phyloP scores from a whole-genome alignment of 2,329 filamentous ascomycete genomes.

The Thelonectria rubi region DNA sequence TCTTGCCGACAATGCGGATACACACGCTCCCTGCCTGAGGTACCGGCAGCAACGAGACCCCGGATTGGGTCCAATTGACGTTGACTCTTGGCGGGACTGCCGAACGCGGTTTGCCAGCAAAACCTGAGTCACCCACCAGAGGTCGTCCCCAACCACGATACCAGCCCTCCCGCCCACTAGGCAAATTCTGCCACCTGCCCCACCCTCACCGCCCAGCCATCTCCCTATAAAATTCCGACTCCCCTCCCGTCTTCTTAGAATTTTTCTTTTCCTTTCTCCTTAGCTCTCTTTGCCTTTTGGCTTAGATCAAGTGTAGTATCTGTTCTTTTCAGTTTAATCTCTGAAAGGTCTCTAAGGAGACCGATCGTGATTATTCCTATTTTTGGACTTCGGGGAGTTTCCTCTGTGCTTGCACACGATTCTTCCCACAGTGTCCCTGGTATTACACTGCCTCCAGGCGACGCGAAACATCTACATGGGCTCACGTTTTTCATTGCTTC shows the following conservation, averaged over 20 bases:
- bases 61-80: no score
- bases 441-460: slow-evolving; percentile 57
- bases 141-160: not conserved
- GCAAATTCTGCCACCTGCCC: slow-evolving; percentile 40
- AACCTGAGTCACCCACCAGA: no score
- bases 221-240: slow-evolving; percentile 35
- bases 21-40: no score
- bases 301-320: slow-evolving; percentile 95
- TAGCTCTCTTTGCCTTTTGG: slow-evolving; percentile 64
- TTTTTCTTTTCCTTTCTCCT: slow-evolving; percentile 46
- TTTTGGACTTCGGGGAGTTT: slow-evolving; percentile 49
- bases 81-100: no score
- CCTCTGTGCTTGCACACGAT: slow-evolving; percentile 55
- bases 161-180: no score
- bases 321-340: slow-evolving; percentile 98
- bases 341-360: slow-evolving; percentile 80
- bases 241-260: no score
- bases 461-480: slow-evolving; percentile 49
- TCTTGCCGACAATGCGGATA: no score
- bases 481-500: slow-evolving; percentile 53
- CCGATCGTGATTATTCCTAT: slow-evolving; percentile 84
- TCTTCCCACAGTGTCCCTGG: slow-evolving; percentile 54
- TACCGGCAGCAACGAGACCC: no score
- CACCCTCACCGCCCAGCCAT: slow-evolving; percentile 39
- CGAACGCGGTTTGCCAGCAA: no score